phyloP scores from a whole-genome alignment of 192 early-diverging fungal genomes.

The Podila horticola region DNA sequence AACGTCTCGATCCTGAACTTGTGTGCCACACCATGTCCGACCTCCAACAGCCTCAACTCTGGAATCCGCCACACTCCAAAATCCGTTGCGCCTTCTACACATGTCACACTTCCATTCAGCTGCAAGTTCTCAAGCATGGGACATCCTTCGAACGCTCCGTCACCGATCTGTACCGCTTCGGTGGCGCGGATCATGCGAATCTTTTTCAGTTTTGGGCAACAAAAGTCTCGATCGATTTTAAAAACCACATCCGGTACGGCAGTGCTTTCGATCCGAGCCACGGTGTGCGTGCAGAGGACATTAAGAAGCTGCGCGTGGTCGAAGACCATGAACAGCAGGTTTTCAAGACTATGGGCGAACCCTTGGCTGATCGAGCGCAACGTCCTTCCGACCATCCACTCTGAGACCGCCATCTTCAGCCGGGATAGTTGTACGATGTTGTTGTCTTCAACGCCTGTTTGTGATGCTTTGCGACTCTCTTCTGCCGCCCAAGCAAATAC shows the following conservation, averaged over 20 bases:
- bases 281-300: conserved; percentile 3
- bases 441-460: background rate
- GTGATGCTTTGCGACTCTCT: background rate
- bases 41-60: background rate
- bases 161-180: conserved; percentile 1
- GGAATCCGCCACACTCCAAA: conserved; percentile 7
- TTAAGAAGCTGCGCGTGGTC: conserved; percentile 8
- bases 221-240: background rate
- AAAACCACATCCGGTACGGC: conserved; percentile 6
- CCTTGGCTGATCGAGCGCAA: background rate
- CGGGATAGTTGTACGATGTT: conserved; percentile 2
- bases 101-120: background rate
- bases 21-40: background rate
- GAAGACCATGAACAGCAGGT: conserved; percentile 10
- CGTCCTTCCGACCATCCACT: conserved; percentile 14
- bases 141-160: conserved; percentile 14
- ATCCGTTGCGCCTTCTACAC: too few species aligned
- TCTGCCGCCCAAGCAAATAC: conserved; percentile 10
- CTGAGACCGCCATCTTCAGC: conserved; percentile 3
- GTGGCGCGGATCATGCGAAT: conserved; percentile 5
- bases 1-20: conserved; percentile 5
- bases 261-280: background rate
- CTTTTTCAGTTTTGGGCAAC: conserved; percentile 5
- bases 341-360: conserved; percentile 23
- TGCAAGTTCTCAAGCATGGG: conserved; percentile 8